Conservation (phyloP, 352 stramenopile species). For the Globisporangium perplexum region DNA sequence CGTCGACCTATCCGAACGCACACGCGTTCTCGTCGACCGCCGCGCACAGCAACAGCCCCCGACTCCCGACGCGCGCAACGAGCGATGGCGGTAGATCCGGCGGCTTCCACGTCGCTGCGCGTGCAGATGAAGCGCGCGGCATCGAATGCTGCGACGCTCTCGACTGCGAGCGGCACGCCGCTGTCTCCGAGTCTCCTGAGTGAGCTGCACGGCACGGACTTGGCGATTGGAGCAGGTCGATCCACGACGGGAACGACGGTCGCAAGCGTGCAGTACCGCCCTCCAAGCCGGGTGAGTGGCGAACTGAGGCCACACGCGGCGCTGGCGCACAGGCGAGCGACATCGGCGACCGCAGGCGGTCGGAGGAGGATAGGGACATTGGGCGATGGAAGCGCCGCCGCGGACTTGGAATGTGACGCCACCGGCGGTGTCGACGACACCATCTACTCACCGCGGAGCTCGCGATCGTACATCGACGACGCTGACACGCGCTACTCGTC, state of each 20-base stretch:
- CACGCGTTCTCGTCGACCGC: no score
- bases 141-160: slow-evolving; percentile 1
- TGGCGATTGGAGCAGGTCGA: neutral
- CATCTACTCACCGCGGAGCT: neutral
- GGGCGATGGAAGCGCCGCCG: neutral
- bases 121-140: slow-evolving; percentile 5
- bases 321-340: neutral
- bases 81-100: neutral
- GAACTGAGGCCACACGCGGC: neutral
- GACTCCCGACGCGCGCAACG: neutral
- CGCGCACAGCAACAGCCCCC: no score
- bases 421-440: neutral
- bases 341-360: neutral
- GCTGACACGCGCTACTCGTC: neutral
- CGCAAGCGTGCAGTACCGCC: neutral
- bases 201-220: neutral
- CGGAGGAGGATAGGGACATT: neutral
- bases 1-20: no score
- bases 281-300: neutral
- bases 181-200: slow-evolving; percentile 2
- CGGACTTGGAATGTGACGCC: neutral
- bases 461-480: neutral
- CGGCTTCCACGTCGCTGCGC: neutral
- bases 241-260: neutral
- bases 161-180: slow-evolving; percentile 2